Base-by-base conservation (phyloP, 2,329 filamentous ascomycete genomes). In the Exophiala spinifera region DNA sequence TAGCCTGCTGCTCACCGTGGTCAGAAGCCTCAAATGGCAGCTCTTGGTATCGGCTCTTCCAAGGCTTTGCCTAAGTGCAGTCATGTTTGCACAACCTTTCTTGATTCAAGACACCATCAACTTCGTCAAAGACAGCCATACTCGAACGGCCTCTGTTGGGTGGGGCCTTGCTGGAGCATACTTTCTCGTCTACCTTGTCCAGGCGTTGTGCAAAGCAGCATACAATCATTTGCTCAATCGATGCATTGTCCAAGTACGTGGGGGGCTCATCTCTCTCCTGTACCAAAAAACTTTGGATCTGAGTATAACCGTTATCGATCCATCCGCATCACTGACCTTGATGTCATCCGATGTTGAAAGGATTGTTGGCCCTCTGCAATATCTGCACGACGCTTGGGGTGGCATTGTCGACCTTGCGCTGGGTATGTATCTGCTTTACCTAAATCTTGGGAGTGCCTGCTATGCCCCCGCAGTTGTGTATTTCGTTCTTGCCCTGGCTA, bases 201-300 rank as follows among this genome's bases (percentile, higher is more conserved):
- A 74, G 19, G 74, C 70, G 11, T 70, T 75, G 57, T 49, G 74
- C 11, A 65, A 67, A 7, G 73, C 71, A 62, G 70, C 69, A 36
- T 74, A 73, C 45, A 67, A 73, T 42, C 74, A 77, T 61, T 63
- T 69, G 11, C 69, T 72, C 0, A 73, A 76, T 55, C 73, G 74
- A 4, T 64, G 67, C 10, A 70, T 74, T 21, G 74, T 73, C 8
- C 73, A 75, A 67, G 64, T 75, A 7, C 66, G 76, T 33, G 73
- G 72, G 8, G 70, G 66, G 0, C 61, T 78, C 6, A 67, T 77
- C n/a, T 74, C 76, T 0, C 66, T 81, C 59, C 74, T 84, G 1
- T 83, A 78, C 60, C 71, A 73, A 15, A 77, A 78, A 60, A 77
- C 75, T 0, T 53, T 76, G 1, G 59, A 63, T 0, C 56, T 76